Percentiles rank a stretch among this genome's conserved stretches.
phyloP scores from a whole-genome alignment of 176 grass and related monocot genomes.

The Dendrocalamus sinicus region DNA sequence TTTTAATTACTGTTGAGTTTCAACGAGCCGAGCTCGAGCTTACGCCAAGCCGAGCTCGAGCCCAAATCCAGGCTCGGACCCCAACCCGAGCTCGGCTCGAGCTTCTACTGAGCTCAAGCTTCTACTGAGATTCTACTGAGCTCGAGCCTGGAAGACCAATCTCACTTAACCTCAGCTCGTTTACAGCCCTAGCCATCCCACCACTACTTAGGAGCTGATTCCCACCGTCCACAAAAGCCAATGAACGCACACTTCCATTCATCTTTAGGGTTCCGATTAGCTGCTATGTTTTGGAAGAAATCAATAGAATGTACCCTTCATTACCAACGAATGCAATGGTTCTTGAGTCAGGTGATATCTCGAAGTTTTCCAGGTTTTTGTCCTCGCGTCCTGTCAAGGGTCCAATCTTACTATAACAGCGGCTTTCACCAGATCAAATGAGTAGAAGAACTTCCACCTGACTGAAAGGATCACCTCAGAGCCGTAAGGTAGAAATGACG shows the following conservation, averaged over 20 bases:
- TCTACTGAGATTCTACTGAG: no score
- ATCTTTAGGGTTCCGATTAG: conserved; percentile 87
- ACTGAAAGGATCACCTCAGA: conserved; percentile 74
- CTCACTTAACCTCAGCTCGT: no score
- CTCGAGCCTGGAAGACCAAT: no score
- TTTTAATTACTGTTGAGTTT: no score
- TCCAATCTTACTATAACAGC: conserved; percentile 61
- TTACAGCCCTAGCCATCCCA: no score
- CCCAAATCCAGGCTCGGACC: no score
- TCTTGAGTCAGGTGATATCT: conserved; percentile 85
- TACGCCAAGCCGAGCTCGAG: no score
- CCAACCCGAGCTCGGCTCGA: no score
- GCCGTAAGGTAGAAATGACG: conserved; percentile 76
- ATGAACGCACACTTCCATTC: conserved; percentile 69
- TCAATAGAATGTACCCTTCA: conserved; percentile 79
- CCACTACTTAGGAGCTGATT: conserved; percentile 70
- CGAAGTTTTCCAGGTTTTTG: conserved; percentile 74
- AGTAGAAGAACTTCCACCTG: conserved; percentile 88
- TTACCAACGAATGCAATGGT: conserved; percentile 86
- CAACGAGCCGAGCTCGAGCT: no score
- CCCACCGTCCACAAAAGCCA: conserved; percentile 74
- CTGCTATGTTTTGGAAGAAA: conserved; percentile 83
- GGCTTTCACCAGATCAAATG: conserved; percentile 80
- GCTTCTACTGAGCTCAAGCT: no score
- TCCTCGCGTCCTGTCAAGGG: conserved; percentile 80